Base-by-base conservation (phyloP, 768 basidiomycete species). In the Lactifluus echinatus region DNA sequence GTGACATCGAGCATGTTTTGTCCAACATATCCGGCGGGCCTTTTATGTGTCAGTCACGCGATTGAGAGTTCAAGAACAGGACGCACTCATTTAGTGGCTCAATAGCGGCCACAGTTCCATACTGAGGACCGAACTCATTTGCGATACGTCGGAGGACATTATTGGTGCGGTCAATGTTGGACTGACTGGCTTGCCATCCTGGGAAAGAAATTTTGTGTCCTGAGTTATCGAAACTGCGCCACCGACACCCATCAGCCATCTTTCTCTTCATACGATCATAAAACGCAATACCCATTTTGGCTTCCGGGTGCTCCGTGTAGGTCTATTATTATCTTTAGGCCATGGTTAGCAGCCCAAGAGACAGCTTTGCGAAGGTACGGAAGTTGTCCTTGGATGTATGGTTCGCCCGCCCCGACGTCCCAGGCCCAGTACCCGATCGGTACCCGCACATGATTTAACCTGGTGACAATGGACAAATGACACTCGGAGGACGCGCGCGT, bases 381-480 rank as follows among this genome's bases (percentile, higher is more conserved):
- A 36, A 88, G 72, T 68, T 90, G 89, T 12, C 89, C 89, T 69
- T 82, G 79, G 57, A 88, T 82, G 67, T 79, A 91, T 14, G 90
- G 91, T 64, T 92, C 86, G 10, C 88, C 88, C n/a, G 76, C 74
- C 17, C 80, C 76, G 43, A 91, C 82, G 57, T 93, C 89, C 65
- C 85, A 91, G 2, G 87, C 90, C 89, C 89, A 94, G 69, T 89
- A 95, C 15, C 91, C 93, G 47, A 94, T 88, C 17, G 90, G 89
- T 31, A 92, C 64, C 37, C 89, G 81, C 55, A 92, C 85, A 68
- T 90, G 88, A 65, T 91, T 91, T 55, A 91, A 72, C 12, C 88
- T 87, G 64, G 53, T n/a, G 7, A 11, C 19, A 31, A 34, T 26
- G 46, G 29, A 8, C 19, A 21, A 48, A 39, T 60, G 48, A 54